phyloP scores from a whole-genome alignment of 2,329 filamentous ascomycete genomes.

The Kalmusia sp. region DNA sequence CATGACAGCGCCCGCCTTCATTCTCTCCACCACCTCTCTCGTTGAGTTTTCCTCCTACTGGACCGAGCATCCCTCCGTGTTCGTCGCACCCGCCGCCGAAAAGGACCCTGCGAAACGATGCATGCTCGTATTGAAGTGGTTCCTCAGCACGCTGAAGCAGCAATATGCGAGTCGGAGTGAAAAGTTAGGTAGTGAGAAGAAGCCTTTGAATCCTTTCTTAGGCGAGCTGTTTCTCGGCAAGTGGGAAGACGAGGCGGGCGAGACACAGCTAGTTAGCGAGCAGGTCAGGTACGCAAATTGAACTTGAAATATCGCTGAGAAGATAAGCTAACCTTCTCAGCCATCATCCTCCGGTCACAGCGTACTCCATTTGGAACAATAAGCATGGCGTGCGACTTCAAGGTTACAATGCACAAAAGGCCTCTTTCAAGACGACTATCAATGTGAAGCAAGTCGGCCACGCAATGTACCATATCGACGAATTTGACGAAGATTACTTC shows the following conservation, averaged over 20 bases:
- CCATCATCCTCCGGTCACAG: slow-evolving; percentile 93
- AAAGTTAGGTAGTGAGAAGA: slow-evolving; percentile 89
- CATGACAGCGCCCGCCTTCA: slow-evolving; percentile 64
- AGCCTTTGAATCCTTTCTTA: slow-evolving; percentile 94
- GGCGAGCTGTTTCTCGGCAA: slow-evolving; percentile 92
- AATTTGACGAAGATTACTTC: slow-evolving; percentile 75
- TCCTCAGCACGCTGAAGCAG: slow-evolving; percentile 89
- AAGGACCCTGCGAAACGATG: slow-evolving; percentile 81
- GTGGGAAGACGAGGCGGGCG: slow-evolving; percentile 84
- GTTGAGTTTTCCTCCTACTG: slow-evolving; percentile 65
- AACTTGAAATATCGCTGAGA: not conserved
- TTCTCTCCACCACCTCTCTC: slow-evolving; percentile 62
- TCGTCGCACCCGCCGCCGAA: slow-evolving; percentile 83
- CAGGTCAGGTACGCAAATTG: slow-evolving; percentile 73
- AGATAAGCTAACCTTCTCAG: slow-evolving; percentile 39
- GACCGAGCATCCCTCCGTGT: slow-evolving; percentile 67
- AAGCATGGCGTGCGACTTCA: slow-evolving; percentile 76
- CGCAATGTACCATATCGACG: slow-evolving; percentile 78
- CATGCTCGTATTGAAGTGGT: slow-evolving; percentile 93
- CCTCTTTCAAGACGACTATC: slow-evolving; percentile 91
- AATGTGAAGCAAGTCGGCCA: slow-evolving; percentile 95
- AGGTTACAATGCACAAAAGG: slow-evolving; percentile 96
- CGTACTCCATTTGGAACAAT: slow-evolving; percentile 89
- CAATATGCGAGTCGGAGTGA: slow-evolving; percentile 81
- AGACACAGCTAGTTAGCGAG: slow-evolving; percentile 87